phyloP scores from a whole-genome alignment of 805 yeast genomes.

The Pichia cabralensis region DNA sequence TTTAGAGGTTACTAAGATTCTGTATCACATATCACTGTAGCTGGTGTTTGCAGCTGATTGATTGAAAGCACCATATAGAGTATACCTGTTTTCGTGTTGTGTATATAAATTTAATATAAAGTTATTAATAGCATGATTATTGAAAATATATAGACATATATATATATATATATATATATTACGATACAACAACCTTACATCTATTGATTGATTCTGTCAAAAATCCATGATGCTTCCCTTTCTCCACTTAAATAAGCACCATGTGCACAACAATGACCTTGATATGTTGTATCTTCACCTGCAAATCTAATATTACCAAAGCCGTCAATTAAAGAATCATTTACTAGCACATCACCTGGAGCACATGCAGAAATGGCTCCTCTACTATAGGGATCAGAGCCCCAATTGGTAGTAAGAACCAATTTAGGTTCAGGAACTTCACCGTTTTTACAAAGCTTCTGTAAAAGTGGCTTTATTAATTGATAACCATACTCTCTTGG shows the following conservation, averaged over 20 bases:
- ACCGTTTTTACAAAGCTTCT: constrained; percentile 15
- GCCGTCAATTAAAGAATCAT: constrained; percentile 22
- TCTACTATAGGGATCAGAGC: constrained; percentile 36
- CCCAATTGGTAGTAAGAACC: constrained; percentile 32
- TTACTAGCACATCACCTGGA: constrained; percentile 32
- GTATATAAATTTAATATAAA: too few relatives aligned
- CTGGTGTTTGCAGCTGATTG: too few relatives aligned
- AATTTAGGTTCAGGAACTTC: constrained; percentile 19
- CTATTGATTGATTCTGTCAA: too few relatives aligned
- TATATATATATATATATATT: too few relatives aligned
- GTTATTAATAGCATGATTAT: too few relatives aligned
- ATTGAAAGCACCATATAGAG: too few relatives aligned
- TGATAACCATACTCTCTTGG: constrained; percentile 29
- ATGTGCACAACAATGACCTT: constrained; percentile 46
- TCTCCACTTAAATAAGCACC: constrained; percentile 45
- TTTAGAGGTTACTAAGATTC: too few relatives aligned
- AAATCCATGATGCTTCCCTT: constrained; percentile 30
- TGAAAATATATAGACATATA: too few relatives aligned
- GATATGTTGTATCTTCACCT: constrained; percentile 42
- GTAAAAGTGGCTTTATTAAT: constrained; percentile 33
- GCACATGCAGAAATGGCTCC: constrained; percentile 39
- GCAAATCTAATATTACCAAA: constrained; percentile 37
- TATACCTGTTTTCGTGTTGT: too few relatives aligned
- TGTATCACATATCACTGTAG: too few relatives aligned
- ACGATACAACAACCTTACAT: too few relatives aligned